These are phyloP conservation scores for Ogataea zsoltii DNA, from an alignment of 805 yeast genomes.

Conservation along the genomic window DNA sequence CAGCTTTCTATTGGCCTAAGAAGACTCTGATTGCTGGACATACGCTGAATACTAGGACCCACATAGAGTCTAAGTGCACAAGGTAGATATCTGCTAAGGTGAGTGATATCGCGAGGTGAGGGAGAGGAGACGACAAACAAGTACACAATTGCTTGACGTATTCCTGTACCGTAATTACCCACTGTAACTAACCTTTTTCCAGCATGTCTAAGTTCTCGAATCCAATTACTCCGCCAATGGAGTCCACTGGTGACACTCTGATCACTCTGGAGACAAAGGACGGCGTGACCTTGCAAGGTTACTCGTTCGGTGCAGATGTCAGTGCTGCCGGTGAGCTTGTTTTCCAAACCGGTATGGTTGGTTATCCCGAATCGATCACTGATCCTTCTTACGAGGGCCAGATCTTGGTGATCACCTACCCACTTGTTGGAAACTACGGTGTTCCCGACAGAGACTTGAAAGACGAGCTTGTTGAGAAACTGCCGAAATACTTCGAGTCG, in stretches of 20 bases:
- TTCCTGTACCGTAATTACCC: background rate
- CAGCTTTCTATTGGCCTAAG: slow-evolving; percentile 17
- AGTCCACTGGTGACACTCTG: slow-evolving; percentile 76
- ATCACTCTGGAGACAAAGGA: slow-evolving; percentile 87
- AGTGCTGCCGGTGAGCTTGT: slow-evolving; percentile 96
- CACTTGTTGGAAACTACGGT: slow-evolving; percentile 98
- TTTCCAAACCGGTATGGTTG: slow-evolving; percentile 99
- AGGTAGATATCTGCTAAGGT: too few species aligned
- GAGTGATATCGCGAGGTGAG: too few species aligned
- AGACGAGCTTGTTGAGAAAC: slow-evolving; percentile 70
- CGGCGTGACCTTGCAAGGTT: slow-evolving; percentile 87
- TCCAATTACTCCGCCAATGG: slow-evolving; percentile 91
- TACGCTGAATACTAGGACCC: slow-evolving; percentile 1
- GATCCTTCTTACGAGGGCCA: slow-evolving; percentile 99
- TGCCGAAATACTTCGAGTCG: slow-evolving; percentile 94
- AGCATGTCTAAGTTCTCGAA: slow-evolving; percentile 52
- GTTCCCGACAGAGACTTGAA: slow-evolving; percentile 84
- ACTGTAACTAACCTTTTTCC: background rate
- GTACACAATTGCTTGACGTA: background rate
- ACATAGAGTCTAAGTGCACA: too few species aligned
- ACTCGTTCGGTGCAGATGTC: slow-evolving; percentile 92
- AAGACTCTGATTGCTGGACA: slow-evolving; percentile 16
- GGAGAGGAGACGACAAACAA: too few species aligned
- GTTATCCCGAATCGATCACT: slow-evolving; percentile 96
- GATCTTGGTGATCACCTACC: slow-evolving; percentile 93